phyloP scores from a whole-genome alignment of 106 monocot genomes.

The Dendrobium officinale region DNA sequence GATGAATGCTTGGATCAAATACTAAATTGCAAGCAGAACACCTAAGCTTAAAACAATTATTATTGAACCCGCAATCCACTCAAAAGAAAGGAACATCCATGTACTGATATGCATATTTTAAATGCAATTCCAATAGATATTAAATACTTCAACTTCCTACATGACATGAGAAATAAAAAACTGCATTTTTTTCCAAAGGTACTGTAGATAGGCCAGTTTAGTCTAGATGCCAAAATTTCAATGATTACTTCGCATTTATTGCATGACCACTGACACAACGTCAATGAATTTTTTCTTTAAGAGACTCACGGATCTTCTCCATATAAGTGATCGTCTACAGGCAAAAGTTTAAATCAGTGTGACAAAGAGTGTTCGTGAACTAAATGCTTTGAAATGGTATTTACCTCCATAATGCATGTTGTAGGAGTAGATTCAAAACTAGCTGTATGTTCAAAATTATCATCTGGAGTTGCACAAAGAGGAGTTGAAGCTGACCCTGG shows the following conservation, averaged over 20 bases:
- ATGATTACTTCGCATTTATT: not conserved
- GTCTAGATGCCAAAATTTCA: not conserved
- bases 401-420: not conserved
- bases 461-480: not conserved
- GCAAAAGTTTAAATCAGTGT: not conserved
- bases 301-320: not conserved
- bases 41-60: too few species aligned
- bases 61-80: not conserved
- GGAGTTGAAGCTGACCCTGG: conserved; percentile 1
- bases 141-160: not conserved
- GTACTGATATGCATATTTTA: not conserved
- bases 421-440: not conserved
- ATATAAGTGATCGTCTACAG: not conserved
- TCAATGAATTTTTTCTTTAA: not conserved
- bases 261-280: not conserved
- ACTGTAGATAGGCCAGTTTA: not conserved
- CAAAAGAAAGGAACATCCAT: not conserved
- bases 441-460: not conserved
- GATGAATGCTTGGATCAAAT: too few species aligned
- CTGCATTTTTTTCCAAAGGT: not conserved
- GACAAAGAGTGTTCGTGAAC: not conserved
- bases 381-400: not conserved
- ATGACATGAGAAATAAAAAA: not conserved
- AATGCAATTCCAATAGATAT: not conserved
- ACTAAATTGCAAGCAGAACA: too few species aligned